A percentile compares a stretch with the other conserved stretches of the same genome.
phyloP scores from a whole-genome alignment of 2,329 filamentous ascomycete species.

The Colletotrichum tamarilloi region DNA sequence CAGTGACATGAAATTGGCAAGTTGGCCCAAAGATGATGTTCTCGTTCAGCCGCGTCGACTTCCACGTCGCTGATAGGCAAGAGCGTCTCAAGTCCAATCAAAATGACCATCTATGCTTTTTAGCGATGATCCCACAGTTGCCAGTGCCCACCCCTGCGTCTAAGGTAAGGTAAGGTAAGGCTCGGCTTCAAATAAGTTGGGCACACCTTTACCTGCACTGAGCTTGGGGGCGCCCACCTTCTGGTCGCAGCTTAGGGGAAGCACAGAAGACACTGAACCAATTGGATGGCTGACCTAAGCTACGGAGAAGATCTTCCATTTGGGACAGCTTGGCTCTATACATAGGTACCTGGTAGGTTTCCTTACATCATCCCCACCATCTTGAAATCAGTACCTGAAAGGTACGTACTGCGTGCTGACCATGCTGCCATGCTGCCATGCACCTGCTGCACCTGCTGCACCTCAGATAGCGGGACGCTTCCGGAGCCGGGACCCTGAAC shows the following conservation, averaged over 20 bases:
- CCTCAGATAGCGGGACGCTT: slow-evolving; percentile 13
- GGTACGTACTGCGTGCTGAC: not conserved
- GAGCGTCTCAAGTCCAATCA: slow-evolving; percentile 30
- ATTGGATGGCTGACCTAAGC: slow-evolving; percentile 33
- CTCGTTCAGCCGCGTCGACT: slow-evolving; percentile 24
- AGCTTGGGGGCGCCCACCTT: slow-evolving; percentile 8
- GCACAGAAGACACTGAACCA: not conserved
- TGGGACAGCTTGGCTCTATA: not conserved
- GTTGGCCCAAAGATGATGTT: slow-evolving; percentile 28
- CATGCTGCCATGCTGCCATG: not conserved
- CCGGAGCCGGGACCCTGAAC: slow-evolving; percentile 35
- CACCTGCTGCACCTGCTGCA: slow-evolving; percentile 11
- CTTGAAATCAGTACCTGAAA: not conserved
- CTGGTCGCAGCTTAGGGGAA: slow-evolving; percentile 15
- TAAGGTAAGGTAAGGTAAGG: not conserved
- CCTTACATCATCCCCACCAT: not conserved
- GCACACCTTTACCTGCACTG: not conserved
- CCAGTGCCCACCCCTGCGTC: slow-evolving; percentile 18
- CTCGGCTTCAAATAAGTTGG: slow-evolving; percentile 10
- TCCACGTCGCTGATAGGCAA: slow-evolving; percentile 34
- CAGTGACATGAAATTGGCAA: not conserved
- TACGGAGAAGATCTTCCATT: not conserved
- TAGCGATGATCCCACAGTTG: slow-evolving; percentile 27
- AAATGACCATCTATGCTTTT: slow-evolving; percentile 22
- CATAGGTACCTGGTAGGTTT: too few species aligned